Evolutionary conservation across 2,329 filamentous ascomycete genomes (phyloP).

Genomic region (Botrytis hyacinthi): DNA sequence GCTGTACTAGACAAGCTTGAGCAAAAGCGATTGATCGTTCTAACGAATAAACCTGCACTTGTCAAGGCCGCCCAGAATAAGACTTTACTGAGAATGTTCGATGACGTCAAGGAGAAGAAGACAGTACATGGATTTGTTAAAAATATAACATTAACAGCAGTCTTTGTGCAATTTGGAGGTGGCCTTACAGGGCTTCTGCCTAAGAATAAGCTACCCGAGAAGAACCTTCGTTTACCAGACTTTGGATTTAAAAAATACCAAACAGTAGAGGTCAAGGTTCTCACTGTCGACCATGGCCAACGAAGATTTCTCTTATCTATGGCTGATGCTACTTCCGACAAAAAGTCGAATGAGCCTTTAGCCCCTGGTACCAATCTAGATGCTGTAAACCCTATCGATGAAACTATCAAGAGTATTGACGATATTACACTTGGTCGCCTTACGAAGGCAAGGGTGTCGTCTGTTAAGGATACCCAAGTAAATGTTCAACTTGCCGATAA

Average conservation of each 20-base stretch:
- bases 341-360: conserved; percentile 35
- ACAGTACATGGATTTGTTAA: conserved; percentile 76
- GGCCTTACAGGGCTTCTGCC: conserved; percentile 76
- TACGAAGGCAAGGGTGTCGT: conserved; percentile 75
- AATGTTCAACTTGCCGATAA: conserved; percentile 88
- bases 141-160: conserved; percentile 75
- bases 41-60: conserved; percentile 82
- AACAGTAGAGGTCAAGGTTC: conserved; percentile 69
- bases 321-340: conserved; percentile 50
- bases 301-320: conserved; percentile 67
- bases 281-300: conserved; percentile 68
- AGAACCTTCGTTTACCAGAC: conserved; percentile 62
- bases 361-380: conserved; percentile 42
- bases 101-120: conserved; percentile 67
- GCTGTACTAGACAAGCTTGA: conserved; percentile 84
- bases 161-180: conserved; percentile 86
- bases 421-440: conserved; percentile 73
- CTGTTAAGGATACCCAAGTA: conserved; percentile 85
- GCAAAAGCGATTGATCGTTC: conserved; percentile 68
- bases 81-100: conserved; percentile 69
- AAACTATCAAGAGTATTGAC: conserved; percentile 59
- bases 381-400: conserved; percentile 63
- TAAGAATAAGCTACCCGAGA: conserved; percentile 72
- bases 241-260: conserved; percentile 80
- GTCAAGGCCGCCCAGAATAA: conserved; percentile 70